Conservation (phyloP, 768 basidiomycete species). For the Leucosporidium scottii region DNA sequence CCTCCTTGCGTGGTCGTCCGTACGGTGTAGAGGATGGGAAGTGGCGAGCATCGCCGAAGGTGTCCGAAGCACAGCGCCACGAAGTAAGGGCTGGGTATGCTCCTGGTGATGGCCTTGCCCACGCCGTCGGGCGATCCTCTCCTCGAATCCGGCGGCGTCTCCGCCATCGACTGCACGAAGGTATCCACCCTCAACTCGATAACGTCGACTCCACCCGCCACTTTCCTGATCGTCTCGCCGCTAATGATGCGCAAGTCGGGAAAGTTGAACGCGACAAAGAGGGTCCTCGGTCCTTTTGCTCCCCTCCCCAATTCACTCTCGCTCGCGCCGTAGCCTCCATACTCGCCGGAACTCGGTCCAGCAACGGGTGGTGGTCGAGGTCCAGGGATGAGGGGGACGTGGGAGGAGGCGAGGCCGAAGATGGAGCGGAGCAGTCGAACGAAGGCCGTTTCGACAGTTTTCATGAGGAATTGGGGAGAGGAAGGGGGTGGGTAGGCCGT, state of each 20-base stretch:
- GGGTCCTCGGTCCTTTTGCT: constrained; percentile 26
- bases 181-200: constrained; percentile 80
- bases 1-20: constrained; percentile 81
- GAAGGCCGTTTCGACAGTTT: constrained; percentile 35
- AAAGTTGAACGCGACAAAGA: constrained; percentile 29
- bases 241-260: constrained; percentile 20
- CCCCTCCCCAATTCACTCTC: constrained; percentile 25
- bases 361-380: constrained; percentile 7
- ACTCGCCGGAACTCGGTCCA: constrained; percentile 25
- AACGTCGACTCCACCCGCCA: constrained; percentile 67
- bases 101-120: not conserved
- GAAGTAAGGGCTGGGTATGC: constrained; percentile 45
- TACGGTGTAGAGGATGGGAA: constrained; percentile 88
- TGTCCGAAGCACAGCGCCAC: constrained; percentile 71
- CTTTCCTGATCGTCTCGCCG: constrained; percentile 39
- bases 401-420: constrained; percentile 29
- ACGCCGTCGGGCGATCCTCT: not conserved
- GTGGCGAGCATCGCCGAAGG: constrained; percentile 62
- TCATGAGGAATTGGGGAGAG: constrained; percentile 32
- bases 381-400: constrained; percentile 25
- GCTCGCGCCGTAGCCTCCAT: constrained; percentile 29
- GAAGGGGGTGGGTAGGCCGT: constrained; percentile 28
- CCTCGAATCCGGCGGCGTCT: constrained; percentile 1
- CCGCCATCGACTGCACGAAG: constrained; percentile 23
- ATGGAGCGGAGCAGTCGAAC: constrained; percentile 33